Conservation (phyloP, 371 early-diverging fungal genomes). For the Rhizopus arrhizus region DNA sequence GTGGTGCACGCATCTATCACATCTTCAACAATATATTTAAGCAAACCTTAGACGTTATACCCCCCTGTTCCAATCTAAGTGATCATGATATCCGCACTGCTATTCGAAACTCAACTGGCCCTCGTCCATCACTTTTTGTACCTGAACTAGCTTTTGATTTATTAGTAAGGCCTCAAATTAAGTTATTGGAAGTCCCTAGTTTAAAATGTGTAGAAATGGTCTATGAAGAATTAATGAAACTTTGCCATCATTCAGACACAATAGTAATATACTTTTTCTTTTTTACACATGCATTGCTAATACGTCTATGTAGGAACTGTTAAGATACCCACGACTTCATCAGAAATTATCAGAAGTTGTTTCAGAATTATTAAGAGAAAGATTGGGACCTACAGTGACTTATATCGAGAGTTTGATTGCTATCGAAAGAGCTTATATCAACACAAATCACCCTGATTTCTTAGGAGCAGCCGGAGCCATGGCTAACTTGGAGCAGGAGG, state of each 20-base stretch:
- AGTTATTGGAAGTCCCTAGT: conserved; percentile 81
- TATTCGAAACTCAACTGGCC: conserved; percentile 90
- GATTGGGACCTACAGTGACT: conserved; percentile 72
- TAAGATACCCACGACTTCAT: conserved; percentile 84
- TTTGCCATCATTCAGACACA: conserved; percentile 85
- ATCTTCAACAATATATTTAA: conserved; percentile 90
- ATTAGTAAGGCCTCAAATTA: conserved; percentile 84
- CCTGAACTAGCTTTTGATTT: conserved; percentile 91
- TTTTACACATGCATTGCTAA: background rate
- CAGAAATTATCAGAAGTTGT: conserved; percentile 81
- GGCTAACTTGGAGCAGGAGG: conserved; percentile 57
- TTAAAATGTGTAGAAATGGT: conserved; percentile 84
- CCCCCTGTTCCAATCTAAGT: conserved; percentile 76
- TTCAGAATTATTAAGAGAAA: conserved; percentile 80
- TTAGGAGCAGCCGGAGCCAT: conserved; percentile 85
- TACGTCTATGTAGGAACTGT: conserved; percentile 54
- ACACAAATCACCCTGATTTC: conserved; percentile 94
- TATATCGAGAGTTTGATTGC: conserved; percentile 87
- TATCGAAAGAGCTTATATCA: conserved; percentile 91
- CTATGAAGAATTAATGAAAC: conserved; percentile 86
- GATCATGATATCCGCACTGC: conserved; percentile 87
- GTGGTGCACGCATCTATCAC: conserved; percentile 91
- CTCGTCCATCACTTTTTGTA: conserved; percentile 85
- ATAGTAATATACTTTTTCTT: conserved; percentile 50
- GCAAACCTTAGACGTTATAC: conserved; percentile 75